Evolutionary conservation across 441 rosid species (phyloP).

Genomic region (Erodium trifolium): DNA sequence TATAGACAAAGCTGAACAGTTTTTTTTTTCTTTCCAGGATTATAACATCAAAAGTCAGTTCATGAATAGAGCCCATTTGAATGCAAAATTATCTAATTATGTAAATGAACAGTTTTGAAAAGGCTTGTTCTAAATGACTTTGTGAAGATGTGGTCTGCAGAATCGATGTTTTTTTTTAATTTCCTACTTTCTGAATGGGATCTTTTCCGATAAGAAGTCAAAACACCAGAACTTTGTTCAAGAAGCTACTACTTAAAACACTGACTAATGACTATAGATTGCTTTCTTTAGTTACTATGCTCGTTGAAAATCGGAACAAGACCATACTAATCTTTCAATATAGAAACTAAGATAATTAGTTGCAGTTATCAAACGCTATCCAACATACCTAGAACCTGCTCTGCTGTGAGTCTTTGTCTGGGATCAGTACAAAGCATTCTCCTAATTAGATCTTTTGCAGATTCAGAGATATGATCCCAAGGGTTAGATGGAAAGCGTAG

Average conservation of each 20-base stretch:
- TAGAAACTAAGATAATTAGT: slow-evolving; percentile 7
- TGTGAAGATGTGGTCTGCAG: background rate
- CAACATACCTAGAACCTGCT: slow-evolving; percentile 51
- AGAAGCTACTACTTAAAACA: too few relatives aligned
- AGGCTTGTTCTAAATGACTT: background rate
- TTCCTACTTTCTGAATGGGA: background rate
- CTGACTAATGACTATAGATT: too few relatives aligned
- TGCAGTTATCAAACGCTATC: slow-evolving; percentile 8
- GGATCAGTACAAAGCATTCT: slow-evolving; percentile 55
- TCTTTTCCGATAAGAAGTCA: background rate
- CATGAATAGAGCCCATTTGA: background rate
- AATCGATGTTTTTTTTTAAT: background rate
- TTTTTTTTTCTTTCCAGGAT: background rate
- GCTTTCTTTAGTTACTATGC: background rate
- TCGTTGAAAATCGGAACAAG: background rate
- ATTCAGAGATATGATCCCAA: slow-evolving; percentile 43
- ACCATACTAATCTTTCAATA: background rate
- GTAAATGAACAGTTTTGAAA: background rate
- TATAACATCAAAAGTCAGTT: background rate
- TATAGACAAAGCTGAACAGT: too few relatives aligned
- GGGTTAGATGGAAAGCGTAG: slow-evolving; percentile 51
- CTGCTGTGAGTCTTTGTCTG: slow-evolving; percentile 39
- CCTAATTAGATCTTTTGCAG: slow-evolving; percentile 47
- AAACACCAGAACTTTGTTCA: background rate
- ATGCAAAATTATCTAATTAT: background rate